Conservation (phyloP, 371 early-diverging fungal species). For the Mucor ambiguus region DNA sequence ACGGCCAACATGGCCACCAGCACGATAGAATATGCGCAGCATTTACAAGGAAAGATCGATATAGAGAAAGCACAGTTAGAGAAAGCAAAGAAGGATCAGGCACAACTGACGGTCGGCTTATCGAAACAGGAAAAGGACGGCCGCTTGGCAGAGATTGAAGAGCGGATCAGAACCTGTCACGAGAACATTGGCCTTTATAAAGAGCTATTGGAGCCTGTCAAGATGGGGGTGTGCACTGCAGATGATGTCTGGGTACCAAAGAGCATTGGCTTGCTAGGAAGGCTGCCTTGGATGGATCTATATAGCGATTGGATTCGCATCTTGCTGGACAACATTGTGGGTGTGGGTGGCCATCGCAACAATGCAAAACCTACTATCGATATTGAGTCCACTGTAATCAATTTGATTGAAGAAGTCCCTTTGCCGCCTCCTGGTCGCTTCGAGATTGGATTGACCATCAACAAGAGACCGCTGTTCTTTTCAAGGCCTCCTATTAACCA, state of each 20-base stretch:
- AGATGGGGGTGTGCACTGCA: constrained; percentile 54
- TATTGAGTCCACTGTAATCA: constrained; percentile 63
- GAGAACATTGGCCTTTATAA: constrained; percentile 70
- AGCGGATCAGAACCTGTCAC: constrained; percentile 54
- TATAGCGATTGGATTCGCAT: constrained; percentile 80
- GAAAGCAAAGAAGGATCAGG: constrained; percentile 12
- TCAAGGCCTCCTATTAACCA: constrained; percentile 80
- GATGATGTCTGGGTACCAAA: constrained; percentile 75
- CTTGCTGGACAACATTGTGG: constrained; percentile 61
- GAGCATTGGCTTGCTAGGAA: constrained; percentile 70
- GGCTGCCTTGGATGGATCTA: constrained; percentile 75
- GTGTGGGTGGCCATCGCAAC: constrained; percentile 54
- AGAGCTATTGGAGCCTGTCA: constrained; percentile 70
- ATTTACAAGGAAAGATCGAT: constrained; percentile 48
- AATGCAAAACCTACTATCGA: constrained; percentile 35
- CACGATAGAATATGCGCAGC: constrained; percentile 58
- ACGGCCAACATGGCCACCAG: constrained; percentile 53
- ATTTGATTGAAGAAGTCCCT: constrained; percentile 76
- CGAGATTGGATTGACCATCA: constrained; percentile 72
- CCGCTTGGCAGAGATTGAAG: constrained; percentile 34
- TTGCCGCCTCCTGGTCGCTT: constrained; percentile 83
- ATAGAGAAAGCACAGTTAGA: constrained; percentile 31
- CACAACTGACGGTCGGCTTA: constrained; percentile 1
- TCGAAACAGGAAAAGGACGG: constrained; percentile 24
- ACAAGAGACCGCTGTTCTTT: constrained; percentile 65